phyloP scores from a whole-genome alignment of 495 filamentous ascomycete species.

The Xylaria bambusicola region DNA sequence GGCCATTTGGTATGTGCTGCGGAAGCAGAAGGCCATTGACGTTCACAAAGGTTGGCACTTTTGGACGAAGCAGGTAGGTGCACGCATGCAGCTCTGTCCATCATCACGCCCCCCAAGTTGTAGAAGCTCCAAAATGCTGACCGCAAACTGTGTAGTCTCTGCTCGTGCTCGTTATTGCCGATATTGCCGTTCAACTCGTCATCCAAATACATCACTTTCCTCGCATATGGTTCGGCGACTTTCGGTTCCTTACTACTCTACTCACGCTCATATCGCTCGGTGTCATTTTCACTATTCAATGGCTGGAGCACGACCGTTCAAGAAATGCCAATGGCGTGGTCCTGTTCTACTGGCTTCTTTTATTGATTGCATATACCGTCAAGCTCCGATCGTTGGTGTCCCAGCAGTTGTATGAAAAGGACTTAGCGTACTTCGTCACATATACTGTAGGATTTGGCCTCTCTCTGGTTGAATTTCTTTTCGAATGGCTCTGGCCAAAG shows the following conservation, averaged over 20 bases:
- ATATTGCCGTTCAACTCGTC: constrained; percentile 69
- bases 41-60: constrained; percentile 93
- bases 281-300: constrained; percentile 84
- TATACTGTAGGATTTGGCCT: constrained; percentile 76
- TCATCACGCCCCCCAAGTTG: background rate
- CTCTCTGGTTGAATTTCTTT: constrained; percentile 69
- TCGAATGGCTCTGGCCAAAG: constrained; percentile 94
- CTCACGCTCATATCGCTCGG: constrained; percentile 74
- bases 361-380: constrained; percentile 76
- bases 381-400: constrained; percentile 88
- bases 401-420: constrained; percentile 65
- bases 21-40: constrained; percentile 61
- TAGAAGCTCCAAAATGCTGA: constrained; percentile 28
- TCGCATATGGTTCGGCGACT: constrained; percentile 74
- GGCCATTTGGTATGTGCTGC: constrained; percentile 69
- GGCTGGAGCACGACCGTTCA: constrained; percentile 85
- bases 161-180: constrained; percentile 66
- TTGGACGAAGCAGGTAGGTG: constrained; percentile 81
- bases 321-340: constrained; percentile 91
- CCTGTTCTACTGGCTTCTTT: constrained; percentile 93
- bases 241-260: constrained; percentile 87
- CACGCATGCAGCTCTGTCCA: background rate
- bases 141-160: constrained; percentile 55
- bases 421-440: constrained; percentile 74
- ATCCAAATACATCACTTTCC: constrained; percentile 75